Base-by-base conservation (phyloP, 2,329 filamentous ascomycete species). In the Apiospora phragmitis region DNA sequence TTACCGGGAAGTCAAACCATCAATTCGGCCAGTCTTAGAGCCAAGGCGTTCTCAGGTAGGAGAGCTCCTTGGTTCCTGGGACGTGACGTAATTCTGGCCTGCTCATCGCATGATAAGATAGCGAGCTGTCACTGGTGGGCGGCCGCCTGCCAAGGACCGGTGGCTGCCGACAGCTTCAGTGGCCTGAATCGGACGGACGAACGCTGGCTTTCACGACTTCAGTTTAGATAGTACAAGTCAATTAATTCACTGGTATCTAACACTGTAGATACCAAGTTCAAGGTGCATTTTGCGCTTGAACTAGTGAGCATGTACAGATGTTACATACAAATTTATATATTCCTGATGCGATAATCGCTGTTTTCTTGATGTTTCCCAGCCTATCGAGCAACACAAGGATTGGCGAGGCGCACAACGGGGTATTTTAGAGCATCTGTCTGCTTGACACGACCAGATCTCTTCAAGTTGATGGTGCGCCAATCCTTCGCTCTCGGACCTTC, bases 51-150 rank as follows among this genome's bases (percentile, higher is more conserved):
- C 47, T 14, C 14, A 26, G 47, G 12, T n/a, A 8, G 45, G 9
- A 35, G 29, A 59, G 51, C 47, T 49, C 47, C 38, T 5, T 18
- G 29, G 51, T 3, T 18, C 4, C 41, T 47, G 26, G n/a, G 26
- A 1, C 9, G 65, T 67, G 65, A 67, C 41, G 65, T 67, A 67
- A 67, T 45, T 67, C 16, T 3, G 41, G n/a, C n/a, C 41, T 67
- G 24, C 65, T 67, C 24, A 67, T 29, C 41, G 24, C 21, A 32
- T 47, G 65, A 67, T 67, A 67, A 67, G 65, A 42, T 29, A 29
- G 16, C 26, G 32, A 38, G 55, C 55, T 62, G 55, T 62, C 55
- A 62, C 32, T 62, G 55, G 55, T 38, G 32, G 55, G 32, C 55
- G 18, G 9, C 32, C 55, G 55, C 8, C 55, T 18, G 55, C 55